These are phyloP conservation scores for Fusarium fujikuroi DNA, from an alignment of 2,329 filamentous ascomycete genomes.

Conservation along the genomic window DNA sequence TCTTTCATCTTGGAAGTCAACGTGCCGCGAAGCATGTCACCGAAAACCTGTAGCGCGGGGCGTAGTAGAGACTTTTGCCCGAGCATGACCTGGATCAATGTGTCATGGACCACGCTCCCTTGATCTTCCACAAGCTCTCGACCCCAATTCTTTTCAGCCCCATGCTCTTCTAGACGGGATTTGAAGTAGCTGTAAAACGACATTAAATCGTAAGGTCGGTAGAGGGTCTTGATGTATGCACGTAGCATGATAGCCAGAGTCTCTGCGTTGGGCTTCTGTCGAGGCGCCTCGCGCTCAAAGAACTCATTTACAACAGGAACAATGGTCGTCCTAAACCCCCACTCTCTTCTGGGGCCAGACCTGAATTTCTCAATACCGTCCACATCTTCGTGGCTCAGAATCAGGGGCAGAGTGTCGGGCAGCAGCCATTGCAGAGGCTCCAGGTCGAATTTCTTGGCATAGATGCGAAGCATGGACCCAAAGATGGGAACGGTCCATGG, in stretches of 20 bases:
- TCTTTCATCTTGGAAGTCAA: slow-evolving; percentile 28
- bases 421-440: slow-evolving; percentile 57
- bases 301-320: slow-evolving; percentile 49
- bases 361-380: slow-evolving; percentile 40
- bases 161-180: slow-evolving; percentile 51
- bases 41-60: slow-evolving; percentile 59
- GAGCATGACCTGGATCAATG: slow-evolving; percentile 60
- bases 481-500: slow-evolving; percentile 55
- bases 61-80: slow-evolving; percentile 56
- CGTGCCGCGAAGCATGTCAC: slow-evolving; percentile 61
- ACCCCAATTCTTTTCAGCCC: slow-evolving; percentile 50
- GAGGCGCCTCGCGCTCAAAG: slow-evolving; percentile 41
- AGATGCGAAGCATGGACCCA: slow-evolving; percentile 60
- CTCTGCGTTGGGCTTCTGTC: slow-evolving; percentile 51
- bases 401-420: slow-evolving; percentile 50
- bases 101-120: slow-evolving; percentile 60
- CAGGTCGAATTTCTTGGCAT: slow-evolving; percentile 59
- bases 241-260: slow-evolving; percentile 60
- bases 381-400: slow-evolving; percentile 39
- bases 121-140: slow-evolving; percentile 52
- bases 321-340: slow-evolving; percentile 48
- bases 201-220: slow-evolving; percentile 54
- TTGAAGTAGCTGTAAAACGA: slow-evolving; percentile 61
- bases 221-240: slow-evolving; percentile 57
- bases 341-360: slow-evolving; percentile 33